Conservation (phyloP, 257 asterid genomes). For the Buddleja alternifolia region DNA sequence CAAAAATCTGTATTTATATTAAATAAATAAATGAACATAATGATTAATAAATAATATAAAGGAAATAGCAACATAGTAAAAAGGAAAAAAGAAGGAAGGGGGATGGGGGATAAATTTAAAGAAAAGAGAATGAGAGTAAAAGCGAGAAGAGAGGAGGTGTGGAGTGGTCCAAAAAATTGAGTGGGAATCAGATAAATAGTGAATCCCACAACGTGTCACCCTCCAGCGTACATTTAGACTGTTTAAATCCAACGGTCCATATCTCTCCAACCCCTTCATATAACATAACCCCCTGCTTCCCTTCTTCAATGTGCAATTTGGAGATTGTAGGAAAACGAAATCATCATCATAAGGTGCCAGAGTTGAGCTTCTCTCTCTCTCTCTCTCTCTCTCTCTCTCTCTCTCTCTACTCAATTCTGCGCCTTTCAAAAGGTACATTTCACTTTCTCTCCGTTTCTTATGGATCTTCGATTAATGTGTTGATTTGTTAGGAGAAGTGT, state of each 20-base stretch:
- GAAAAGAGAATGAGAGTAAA: constrained; percentile 22
- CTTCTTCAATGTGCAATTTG: constrained; percentile 9
- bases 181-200: too few relatives aligned
- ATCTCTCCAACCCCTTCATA: constrained; percentile 30
- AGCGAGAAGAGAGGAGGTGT: constrained; percentile 41
- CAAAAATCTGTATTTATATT: too few relatives aligned
- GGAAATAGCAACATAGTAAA: too few relatives aligned
- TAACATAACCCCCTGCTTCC: constrained; percentile 27
- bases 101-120: too few relatives aligned
- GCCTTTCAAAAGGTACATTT: constrained; percentile 33
- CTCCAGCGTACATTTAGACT: constrained; percentile 39
- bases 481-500: not conserved
- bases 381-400: not conserved
- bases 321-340: constrained; percentile 20
- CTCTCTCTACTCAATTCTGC: not conserved
- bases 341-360: not conserved
- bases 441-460: not conserved
- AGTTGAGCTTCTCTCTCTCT: not conserved
- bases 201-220: constrained; percentile 48
- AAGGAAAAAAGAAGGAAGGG: too few relatives aligned
- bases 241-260: constrained; percentile 29
- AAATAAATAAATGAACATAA: too few relatives aligned
- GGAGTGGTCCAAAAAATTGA: constrained; percentile 33
- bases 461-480: constrained; percentile 20
- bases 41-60: too few relatives aligned